Base-by-base conservation (phyloP, 345 rosid species). In the Crucihimalaya himalaica region DNA sequence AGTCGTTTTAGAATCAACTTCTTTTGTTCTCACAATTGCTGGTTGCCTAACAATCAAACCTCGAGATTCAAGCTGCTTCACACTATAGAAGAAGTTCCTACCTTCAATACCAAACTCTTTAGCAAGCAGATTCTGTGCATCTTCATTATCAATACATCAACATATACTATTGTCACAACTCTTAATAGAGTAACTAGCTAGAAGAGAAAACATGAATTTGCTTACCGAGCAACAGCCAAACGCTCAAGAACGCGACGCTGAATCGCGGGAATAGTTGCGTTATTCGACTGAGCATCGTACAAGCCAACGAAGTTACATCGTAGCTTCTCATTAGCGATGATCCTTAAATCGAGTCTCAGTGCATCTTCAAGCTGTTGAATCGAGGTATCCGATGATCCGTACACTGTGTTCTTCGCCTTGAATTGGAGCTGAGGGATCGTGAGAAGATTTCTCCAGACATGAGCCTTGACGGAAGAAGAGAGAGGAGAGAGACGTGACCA, bases 31-130 rank as follows among this genome's bases (percentile, higher is more conserved):
- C 81, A 95, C 86, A 52, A 85, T 78, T 20, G 92, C 99, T 12
- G 87, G 88, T 48, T 85, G 92, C 76, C 79, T 86, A 79, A 87
- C 87, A 68, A 95, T 84, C 63, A 95, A 68, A 40, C 91, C 88
- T 65, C 84, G 83, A 73, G 89, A 84, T 76, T 94, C 93, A 29
- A 92, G 97, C 9, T 82, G 88, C 78, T 72, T 88, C 76, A 89
- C 46, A 25, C 83, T 80, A 71, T 92, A 89, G 50, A 87, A 91
- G 53, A 87, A 84, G 76, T 89, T 81, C 52, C 84, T 92, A 77
- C 88, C 94, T 75, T 83, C 84, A 29, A 89, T 86, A 25, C 84
- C 83, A 40, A 92, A 84, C 72, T 91, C 97, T 85, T 89, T 92
- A 15, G 86, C 87, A 70, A 93, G 82, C 63, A 87, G 85, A 79